Conservation (phyloP, 176 grass and related monocot species). For the Thinopyrum elongatum region DNA sequence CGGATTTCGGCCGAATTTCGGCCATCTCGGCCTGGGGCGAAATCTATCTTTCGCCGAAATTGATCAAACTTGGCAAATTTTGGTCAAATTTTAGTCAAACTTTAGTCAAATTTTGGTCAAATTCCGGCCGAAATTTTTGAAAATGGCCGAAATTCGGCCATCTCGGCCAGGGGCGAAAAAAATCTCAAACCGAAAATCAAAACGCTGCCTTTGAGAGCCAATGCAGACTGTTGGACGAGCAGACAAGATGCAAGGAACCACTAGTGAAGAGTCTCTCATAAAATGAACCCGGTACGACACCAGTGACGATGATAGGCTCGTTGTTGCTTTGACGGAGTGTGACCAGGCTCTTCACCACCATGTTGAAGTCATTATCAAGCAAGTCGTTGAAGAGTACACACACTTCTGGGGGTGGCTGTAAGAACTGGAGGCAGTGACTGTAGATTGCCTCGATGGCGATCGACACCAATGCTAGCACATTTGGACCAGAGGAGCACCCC, state of each 20-base stretch:
- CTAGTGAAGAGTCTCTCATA: slow-evolving; percentile 10
- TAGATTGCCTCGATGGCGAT: neutral
- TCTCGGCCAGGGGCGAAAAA: too few relatives aligned
- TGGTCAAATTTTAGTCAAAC: too few relatives aligned
- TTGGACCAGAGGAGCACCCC: slow-evolving; percentile 14
- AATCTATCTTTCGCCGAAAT: too few relatives aligned
- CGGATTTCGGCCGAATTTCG: too few relatives aligned
- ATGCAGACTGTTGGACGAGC: neutral
- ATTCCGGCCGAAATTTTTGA: too few relatives aligned
- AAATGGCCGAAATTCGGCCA: too few relatives aligned
- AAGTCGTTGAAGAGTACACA: slow-evolving; percentile 14
- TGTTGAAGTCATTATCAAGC: slow-evolving; percentile 25
- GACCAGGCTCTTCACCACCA: neutral
- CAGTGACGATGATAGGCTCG: neutral
- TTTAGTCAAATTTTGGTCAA: too few relatives aligned
- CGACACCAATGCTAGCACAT: neutral
- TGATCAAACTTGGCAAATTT: too few relatives aligned
- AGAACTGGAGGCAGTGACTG: neutral
- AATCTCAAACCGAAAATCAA: too few relatives aligned
- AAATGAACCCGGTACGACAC: neutral
- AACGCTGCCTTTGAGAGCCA: too few relatives aligned
- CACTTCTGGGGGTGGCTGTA: neutral
- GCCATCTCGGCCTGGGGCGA: too few relatives aligned
- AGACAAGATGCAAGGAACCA: neutral
- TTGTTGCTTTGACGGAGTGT: neutral